Percentiles rank a stretch among this genome's conserved stretches.
These are phyloP conservation scores for Zarea fungicola DNA, from an alignment of 2,329 filamentous ascomycete species.

Conservation along the genomic window DNA sequence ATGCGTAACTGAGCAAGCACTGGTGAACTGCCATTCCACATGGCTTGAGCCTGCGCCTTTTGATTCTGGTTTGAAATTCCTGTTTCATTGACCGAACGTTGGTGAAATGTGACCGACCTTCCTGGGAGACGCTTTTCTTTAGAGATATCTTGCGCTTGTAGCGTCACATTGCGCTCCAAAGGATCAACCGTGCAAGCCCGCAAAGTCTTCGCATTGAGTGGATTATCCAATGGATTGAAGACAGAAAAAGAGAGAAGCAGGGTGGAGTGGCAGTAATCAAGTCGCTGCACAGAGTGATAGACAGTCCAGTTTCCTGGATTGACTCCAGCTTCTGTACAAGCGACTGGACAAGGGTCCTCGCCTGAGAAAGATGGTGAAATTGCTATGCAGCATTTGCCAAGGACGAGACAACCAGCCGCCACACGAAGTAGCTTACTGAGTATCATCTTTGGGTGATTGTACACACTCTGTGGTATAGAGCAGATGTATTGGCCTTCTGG, in stretches of 20 bases:
- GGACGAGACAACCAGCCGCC: not conserved
- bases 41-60: not conserved
- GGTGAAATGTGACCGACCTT: not conserved
- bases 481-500: not conserved
- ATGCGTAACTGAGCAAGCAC: slow-evolving; percentile 17
- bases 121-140: too few species aligned
- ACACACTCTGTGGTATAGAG: not conserved
- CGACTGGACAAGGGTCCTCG: not conserved
- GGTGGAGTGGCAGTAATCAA: not conserved
- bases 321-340: not conserved
- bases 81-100: not conserved
- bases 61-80: not conserved
- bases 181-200: not conserved
- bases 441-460: not conserved
- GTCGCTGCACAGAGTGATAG: not conserved
- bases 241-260: not conserved
- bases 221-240: not conserved
- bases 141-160: slow-evolving; percentile 18
- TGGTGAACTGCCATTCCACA: slow-evolving; percentile 22
- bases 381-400: not conserved
- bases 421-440: not conserved
- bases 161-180: slow-evolving; percentile 6
- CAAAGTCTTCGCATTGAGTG: not conserved
- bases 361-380: not conserved
- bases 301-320: slow-evolving; percentile 2